phyloP scores from a whole-genome alignment of 179 eudicot genomes.

The Drosera spatulata region DNA sequence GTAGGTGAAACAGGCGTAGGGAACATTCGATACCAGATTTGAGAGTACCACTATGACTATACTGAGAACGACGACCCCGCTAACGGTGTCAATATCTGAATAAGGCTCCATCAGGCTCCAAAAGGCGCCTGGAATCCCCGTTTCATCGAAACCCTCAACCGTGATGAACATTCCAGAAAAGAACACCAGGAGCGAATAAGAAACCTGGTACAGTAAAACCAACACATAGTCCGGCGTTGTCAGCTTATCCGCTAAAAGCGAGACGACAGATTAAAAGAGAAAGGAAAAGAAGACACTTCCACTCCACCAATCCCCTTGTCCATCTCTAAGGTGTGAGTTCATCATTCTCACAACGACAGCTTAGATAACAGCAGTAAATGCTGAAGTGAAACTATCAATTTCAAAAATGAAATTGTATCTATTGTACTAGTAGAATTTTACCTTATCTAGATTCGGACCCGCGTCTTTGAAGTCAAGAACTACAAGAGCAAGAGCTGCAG shows the following conservation, averaged over 20 bases:
- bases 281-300: no score
- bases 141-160: slow-evolving; percentile 83
- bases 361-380: no score
- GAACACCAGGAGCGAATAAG: slow-evolving; percentile 78
- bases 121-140: slow-evolving; percentile 70
- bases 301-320: no score
- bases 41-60: slow-evolving; percentile 69
- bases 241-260: no score
- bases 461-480: slow-evolving; percentile 95
- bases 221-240: no score
- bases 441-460: slow-evolving; percentile 81
- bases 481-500: slow-evolving; percentile 85
- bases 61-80: slow-evolving; percentile 57
- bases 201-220: slow-evolving; percentile 36
- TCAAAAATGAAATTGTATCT: no score
- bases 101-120: slow-evolving; percentile 89
- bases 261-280: no score
- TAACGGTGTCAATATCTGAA: slow-evolving; percentile 46
- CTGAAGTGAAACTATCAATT: no score
- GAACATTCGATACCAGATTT: slow-evolving; percentile 85
- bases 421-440: slow-evolving; percentile 1
- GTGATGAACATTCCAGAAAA: slow-evolving; percentile 98
- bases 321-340: no score
- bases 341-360: no score
- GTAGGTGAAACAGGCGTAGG: slow-evolving; percentile 4